phyloP scores from a whole-genome alignment of 2,329 filamentous ascomycete genomes.

The Colletotrichum sp. region DNA sequence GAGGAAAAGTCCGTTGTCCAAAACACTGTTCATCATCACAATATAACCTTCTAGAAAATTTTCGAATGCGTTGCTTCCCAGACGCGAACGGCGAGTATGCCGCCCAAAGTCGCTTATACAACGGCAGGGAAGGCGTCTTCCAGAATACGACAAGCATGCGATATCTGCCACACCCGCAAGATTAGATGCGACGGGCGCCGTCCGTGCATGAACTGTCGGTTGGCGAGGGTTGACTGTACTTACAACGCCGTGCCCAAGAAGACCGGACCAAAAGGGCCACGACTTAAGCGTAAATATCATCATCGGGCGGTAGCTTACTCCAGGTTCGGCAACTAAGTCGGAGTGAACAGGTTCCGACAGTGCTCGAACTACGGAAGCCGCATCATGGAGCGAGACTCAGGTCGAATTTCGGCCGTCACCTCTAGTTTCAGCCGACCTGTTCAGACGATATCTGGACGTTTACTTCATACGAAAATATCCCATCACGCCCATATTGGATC shows the following conservation, averaged over 20 bases:
- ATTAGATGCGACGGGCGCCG: conserved; percentile 31
- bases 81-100: not conserved
- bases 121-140: not conserved
- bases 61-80: not conserved
- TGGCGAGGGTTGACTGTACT: conserved; percentile 24
- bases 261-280: conserved; percentile 32
- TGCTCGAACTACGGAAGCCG: not conserved
- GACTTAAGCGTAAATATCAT: not conserved
- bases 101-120: not conserved
- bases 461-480: conserved; percentile 40
- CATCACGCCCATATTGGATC: conserved; percentile 35
- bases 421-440: conserved; percentile 12
- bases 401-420: not conserved
- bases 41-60: not conserved
- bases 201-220: conserved; percentile 32
- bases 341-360: not conserved
- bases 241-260: conserved; percentile 36
- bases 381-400: not conserved
- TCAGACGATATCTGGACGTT: conserved; percentile 31
- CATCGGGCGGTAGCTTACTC: not conserved
- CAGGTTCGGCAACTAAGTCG: not conserved
- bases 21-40: not conserved
- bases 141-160: conserved; percentile 34
- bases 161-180: conserved; percentile 33
- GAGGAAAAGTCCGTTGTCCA: not conserved